Percentiles rank a stretch among this genome's conserved stretches.
phyloP scores from a whole-genome alignment of 2,329 filamentous ascomycete genomes.

The Biscogniauxia sp. region DNA sequence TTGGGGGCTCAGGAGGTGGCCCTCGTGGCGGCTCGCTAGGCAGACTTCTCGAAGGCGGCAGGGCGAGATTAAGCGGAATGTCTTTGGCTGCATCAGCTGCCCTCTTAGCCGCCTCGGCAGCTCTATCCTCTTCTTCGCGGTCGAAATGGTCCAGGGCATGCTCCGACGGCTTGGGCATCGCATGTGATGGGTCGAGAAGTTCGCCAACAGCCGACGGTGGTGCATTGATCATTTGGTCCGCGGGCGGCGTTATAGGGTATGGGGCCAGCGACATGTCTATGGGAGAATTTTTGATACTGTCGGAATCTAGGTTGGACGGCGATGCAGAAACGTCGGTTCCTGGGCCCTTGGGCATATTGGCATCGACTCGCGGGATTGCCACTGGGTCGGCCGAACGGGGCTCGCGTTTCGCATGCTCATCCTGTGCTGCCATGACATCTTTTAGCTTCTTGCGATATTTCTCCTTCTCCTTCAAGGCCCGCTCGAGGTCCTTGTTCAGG shows the following conservation, averaged over 20 bases:
- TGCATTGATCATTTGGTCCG: slow-evolving; percentile 41
- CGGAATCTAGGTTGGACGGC: slow-evolving; percentile 47
- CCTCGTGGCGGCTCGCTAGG: slow-evolving; percentile 50
- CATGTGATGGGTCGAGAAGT: slow-evolving; percentile 54
- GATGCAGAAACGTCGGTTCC: slow-evolving; percentile 43
- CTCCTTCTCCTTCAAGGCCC: slow-evolving; percentile 89
- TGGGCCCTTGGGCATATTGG: slow-evolving; percentile 32
- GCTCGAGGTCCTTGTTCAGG: slow-evolving; percentile 90
- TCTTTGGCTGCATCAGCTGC: slow-evolving; percentile 45
- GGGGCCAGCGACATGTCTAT: slow-evolving; percentile 58
- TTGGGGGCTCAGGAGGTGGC: slow-evolving; percentile 52
- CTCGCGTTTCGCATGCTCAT: slow-evolving; percentile 23
- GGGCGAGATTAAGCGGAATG: slow-evolving; percentile 48
- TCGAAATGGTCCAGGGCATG: slow-evolving; percentile 58
- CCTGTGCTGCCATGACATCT: slow-evolving; percentile 54
- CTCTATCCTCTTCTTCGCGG: slow-evolving; percentile 51
- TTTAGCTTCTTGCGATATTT: slow-evolving; percentile 89
- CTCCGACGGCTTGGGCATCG: slow-evolving; percentile 61
- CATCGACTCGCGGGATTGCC: slow-evolving; percentile 25
- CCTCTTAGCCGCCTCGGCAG: slow-evolving; percentile 44
- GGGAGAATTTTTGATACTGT: slow-evolving; percentile 55
- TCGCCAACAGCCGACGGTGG: slow-evolving; percentile 46
- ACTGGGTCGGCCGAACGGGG: slow-evolving; percentile 19
- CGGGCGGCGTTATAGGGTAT: slow-evolving; percentile 64
- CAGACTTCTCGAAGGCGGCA: slow-evolving; percentile 58